These are phyloP conservation scores for Fusarium camptoceras DNA, from an alignment of 2,329 filamentous ascomycete genomes.

Conservation along the genomic window DNA sequence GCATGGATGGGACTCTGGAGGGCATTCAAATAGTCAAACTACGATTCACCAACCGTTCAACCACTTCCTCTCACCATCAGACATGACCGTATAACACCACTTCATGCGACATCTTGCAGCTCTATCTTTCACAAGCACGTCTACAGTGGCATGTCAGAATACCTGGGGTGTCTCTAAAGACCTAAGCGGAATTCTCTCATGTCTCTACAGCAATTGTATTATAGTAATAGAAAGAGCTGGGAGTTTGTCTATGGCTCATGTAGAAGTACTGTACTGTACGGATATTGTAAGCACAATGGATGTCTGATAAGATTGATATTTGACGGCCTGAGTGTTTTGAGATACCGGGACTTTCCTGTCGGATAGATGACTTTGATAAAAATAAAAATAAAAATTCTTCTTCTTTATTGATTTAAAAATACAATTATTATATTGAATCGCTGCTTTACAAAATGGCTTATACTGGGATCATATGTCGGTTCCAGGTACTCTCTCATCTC, in stretches of 20 bases:
- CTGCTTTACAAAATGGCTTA: not conserved
- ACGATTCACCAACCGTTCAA: not conserved
- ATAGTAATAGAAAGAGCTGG: slow-evolving; percentile 3
- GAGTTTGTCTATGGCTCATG: not conserved
- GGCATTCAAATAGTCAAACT: slow-evolving; percentile 59
- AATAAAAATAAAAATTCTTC: too few relatives aligned
- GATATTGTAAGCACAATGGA: not conserved
- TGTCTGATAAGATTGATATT: not conserved
- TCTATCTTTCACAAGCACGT: not conserved
- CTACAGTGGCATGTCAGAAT: not conserved
- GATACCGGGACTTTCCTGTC: not conserved
- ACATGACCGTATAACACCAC: slow-evolving; percentile 1
- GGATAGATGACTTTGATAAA: not conserved
- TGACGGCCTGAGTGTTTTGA: not conserved
- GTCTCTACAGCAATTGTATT: not conserved
- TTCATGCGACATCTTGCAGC: not conserved
- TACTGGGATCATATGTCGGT: not conserved
- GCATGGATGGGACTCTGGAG: slow-evolving; percentile 78
- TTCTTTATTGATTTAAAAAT: not conserved
- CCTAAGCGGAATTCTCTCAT: not conserved
- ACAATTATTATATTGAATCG: not conserved
- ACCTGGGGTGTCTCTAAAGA: not conserved
- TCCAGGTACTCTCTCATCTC: not conserved
- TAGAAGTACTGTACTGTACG: not conserved
- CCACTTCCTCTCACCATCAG: slow-evolving; percentile 23